A percentile compares a stretch with the other conserved stretches of the same genome.
Conservation (phyloP, 176 grass and related monocot genomes). For the Triticum timopheevii region DNA sequence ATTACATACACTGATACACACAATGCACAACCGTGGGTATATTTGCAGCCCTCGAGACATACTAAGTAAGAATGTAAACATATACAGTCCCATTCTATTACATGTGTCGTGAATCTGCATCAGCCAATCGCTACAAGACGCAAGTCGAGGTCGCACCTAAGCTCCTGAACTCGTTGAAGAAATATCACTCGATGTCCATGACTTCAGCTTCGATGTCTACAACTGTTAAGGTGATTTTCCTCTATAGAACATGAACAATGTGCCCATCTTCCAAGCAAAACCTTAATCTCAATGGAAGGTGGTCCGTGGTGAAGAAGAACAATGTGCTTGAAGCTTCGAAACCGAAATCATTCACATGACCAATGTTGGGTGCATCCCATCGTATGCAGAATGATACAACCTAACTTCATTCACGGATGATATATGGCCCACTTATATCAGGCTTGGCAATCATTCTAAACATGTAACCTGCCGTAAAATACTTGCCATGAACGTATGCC, state of each 20-base stretch:
- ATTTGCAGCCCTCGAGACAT: neutral
- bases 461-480: neutral
- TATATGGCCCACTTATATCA: neutral
- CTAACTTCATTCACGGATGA: neutral
- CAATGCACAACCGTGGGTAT: neutral
- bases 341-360: neutral
- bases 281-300: neutral
- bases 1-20: neutral
- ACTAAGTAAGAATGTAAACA: neutral
- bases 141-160: neutral
- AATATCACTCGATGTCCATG: conserved; percentile 55
- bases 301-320: neutral
- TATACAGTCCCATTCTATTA: neutral
- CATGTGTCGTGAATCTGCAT: neutral
- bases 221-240: conserved; percentile 30
- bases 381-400: neutral
- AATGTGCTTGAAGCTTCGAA: neutral
- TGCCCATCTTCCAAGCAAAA: neutral
- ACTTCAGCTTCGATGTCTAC: conserved; percentile 74
- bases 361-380: neutral
- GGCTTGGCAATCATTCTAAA: neutral
- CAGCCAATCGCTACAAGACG: neutral
- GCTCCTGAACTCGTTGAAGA: neutral
- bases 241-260: conserved; percentile 6
- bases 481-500: neutral